These are phyloP conservation scores for Solanum etuberosum DNA, from an alignment of 257 asterid genomes.

Conservation along the genomic window DNA sequence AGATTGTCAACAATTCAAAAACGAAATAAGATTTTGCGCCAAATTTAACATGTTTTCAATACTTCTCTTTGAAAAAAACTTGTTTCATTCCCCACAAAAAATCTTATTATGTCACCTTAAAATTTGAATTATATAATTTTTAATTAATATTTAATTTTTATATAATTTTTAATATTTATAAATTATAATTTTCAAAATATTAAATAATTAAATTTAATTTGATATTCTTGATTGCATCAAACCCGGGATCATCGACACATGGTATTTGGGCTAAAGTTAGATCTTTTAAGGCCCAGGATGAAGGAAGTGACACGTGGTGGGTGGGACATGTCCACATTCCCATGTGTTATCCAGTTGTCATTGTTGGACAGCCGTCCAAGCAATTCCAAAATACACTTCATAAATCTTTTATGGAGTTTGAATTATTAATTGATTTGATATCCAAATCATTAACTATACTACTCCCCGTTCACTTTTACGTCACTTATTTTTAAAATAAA, in stretches of 20 bases:
- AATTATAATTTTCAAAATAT: no score
- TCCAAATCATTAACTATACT: background rate
- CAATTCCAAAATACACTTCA: background rate
- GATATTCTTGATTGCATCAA: background rate
- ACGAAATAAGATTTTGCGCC: accelerated
- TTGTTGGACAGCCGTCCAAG: background rate
- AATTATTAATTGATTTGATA: background rate
- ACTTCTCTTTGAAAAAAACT: no score
- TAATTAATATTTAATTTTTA: no score
- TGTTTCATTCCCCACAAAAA: no score
- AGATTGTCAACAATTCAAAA: no score
- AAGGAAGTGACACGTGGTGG: background rate
- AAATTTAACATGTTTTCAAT: no score
- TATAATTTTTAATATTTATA: no score
- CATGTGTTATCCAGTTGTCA: slow-evolving; percentile 45
- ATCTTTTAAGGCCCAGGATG: background rate
- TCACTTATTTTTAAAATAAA: no score
- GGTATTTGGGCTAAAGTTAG: background rate
- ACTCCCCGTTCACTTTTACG: no score
- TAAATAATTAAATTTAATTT: no score
- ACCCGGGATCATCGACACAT: background rate
- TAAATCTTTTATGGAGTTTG: background rate
- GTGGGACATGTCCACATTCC: slow-evolving; percentile 21
- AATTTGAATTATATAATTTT: no score
- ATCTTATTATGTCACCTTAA: no score